These are phyloP conservation scores for Nosema muscidifuracis DNA, from an alignment of 371 early-diverging fungal genomes.

Conservation along the genomic window DNA sequence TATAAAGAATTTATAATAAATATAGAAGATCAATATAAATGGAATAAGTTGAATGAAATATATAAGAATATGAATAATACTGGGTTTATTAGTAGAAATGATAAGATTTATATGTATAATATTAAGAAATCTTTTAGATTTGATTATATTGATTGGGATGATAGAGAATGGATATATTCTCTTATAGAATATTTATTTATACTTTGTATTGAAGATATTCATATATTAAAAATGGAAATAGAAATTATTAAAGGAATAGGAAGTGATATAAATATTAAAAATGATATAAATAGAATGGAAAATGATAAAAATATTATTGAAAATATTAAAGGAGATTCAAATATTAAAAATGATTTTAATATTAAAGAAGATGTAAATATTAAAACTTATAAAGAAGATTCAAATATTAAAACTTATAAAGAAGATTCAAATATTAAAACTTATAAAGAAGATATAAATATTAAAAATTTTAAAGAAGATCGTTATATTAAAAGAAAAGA, in stretches of 20 bases:
- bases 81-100: background rate
- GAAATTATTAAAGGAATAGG: background rate
- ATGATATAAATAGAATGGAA: no score
- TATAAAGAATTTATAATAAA: background rate
- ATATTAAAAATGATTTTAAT: no score
- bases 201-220: conserved; percentile 16
- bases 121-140: conserved; percentile 14
- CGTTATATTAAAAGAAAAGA: background rate
- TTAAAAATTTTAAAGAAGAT: background rate
- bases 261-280: background rate
- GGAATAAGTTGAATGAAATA: background rate
- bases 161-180: conserved; percentile 25
- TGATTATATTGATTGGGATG: conserved; percentile 39
- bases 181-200: conserved; percentile 41
- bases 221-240: conserved; percentile 20
- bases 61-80: no score
- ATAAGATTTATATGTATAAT: conserved; percentile 14
- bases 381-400: background rate
- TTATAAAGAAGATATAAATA: background rate
- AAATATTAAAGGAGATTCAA: no score
- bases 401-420: background rate
- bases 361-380: background rate
- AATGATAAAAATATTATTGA: no score
- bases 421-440: background rate
- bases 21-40: background rate